These are phyloP conservation scores for Ganoderma resinaceum DNA, from an alignment of 1,284 basidiomycete species.

Conservation along the genomic window DNA sequence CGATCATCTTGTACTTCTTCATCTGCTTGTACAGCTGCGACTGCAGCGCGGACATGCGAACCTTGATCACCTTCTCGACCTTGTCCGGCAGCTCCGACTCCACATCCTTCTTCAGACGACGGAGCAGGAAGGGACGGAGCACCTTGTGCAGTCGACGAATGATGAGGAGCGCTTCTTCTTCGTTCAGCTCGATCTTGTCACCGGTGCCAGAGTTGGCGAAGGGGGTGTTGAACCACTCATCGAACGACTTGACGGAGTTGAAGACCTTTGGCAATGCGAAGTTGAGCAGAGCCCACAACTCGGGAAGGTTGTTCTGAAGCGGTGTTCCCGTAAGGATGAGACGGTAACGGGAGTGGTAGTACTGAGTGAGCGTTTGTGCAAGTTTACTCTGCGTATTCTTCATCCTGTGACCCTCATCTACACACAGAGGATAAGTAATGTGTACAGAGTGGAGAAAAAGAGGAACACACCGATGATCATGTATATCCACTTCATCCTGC, in stretches of 20 bases:
- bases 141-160: constrained; percentile 99
- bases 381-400: constrained; percentile 99
- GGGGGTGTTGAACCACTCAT: constrained; percentile 99
- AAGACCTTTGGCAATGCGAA: constrained; percentile 99
- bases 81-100: constrained; percentile 98
- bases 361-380: constrained; percentile 90
- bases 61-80: constrained; percentile 99
- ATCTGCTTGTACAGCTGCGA: constrained; percentile 96
- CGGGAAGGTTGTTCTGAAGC: constrained; percentile 98
- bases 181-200: constrained; percentile 99
- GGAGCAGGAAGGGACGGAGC: constrained; percentile 94
- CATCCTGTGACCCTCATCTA: constrained; percentile 99
- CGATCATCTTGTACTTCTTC: constrained; percentile 98
- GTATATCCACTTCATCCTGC: constrained; percentile 96
- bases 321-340: constrained; percentile 98
- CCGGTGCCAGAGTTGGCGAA: constrained; percentile 97
- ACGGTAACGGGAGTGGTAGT: constrained; percentile 93
- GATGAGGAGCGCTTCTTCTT: constrained; percentile 98
- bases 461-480: constrained; percentile 88
- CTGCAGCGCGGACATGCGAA: constrained; percentile 96
- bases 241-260: constrained; percentile 99
- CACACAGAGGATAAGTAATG: constrained; percentile 7
- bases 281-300: constrained; percentile 98
- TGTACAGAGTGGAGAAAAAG: constrained; percentile 16
- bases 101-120: constrained; percentile 98